Base-by-base conservation (phyloP, 2,329 filamentous ascomycete species). In the Aspergillus awamori region DNA sequence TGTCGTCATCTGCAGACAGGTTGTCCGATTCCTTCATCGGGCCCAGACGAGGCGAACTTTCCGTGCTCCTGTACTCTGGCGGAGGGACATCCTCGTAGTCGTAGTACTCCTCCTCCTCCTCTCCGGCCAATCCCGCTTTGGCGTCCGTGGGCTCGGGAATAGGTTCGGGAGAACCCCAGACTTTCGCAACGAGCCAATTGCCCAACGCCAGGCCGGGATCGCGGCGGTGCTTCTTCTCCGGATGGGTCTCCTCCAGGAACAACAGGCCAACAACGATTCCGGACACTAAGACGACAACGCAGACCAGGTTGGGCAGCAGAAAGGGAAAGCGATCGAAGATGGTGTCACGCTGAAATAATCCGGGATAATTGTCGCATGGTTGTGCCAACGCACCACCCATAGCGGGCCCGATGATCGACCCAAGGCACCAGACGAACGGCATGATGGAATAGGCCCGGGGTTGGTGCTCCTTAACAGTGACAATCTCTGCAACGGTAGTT, bases 351-450 rank as follows among this genome's bases (percentile, higher is more conserved):
- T 83, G 74, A 73, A 97, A 98, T 36, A 92, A 69, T 57, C 78
- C 79, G 11, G 94, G 93, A 73, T 95, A 95, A 74, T 87, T 93
- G 65, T 88, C 84, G 71, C 92, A 95, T 20, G 95, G 95, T 70
- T 92, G 87, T 54, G 95, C 94, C 54, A 99, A 84, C 60, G 92
- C 87, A 70, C 95, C 95, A 72, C 95, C 95, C 72, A 98, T 90
- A 74, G 91, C 90, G 52, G 94, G 93, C 36, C 95, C 95, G 68
- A 97, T 84, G 70, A 98, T 97, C 28, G 94, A 97, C 83, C 95
- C 95, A 72, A 99, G 84, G 74, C 93, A 97, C 95, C 95, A 99
- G 26, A 98, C 92, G 74, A 97, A 92, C 6, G 95, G 95, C 93
- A 99, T 97, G 68, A 98, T 93, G 11, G 94, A 92, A 79, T 96